Conservation (phyloP, 2,329 filamentous ascomycete species). For the Polytolypa hystricis region DNA sequence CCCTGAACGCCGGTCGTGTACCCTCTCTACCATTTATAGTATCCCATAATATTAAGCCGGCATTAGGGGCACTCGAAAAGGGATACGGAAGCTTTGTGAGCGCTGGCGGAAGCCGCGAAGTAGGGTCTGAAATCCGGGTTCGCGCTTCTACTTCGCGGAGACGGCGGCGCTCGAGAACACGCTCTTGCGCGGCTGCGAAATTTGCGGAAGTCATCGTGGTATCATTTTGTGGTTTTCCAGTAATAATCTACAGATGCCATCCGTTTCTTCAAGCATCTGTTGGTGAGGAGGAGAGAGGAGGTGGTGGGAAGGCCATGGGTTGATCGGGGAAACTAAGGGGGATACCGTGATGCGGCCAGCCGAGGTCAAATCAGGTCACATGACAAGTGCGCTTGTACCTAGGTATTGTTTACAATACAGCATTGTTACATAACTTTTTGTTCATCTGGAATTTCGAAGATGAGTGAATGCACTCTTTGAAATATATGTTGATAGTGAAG, state of each 20-base stretch:
- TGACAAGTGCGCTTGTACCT: background rate
- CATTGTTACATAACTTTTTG: no score
- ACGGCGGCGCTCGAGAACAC: conserved; percentile 68
- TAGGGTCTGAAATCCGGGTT: conserved; percentile 37
- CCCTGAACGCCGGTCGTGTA: conserved; percentile 75
- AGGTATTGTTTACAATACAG: no score
- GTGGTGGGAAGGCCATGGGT: background rate
- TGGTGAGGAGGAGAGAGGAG: background rate
- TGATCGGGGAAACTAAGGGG: background rate
- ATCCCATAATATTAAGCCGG: conserved; percentile 51
- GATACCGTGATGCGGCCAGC: background rate
- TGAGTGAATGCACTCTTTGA: no score
- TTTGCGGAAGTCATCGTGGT: conserved; percentile 47
- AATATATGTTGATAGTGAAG: no score
- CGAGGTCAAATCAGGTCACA: conserved; percentile 3
- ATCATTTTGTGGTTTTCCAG: no score
- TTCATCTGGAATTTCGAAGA: no score
- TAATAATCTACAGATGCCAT: no score
- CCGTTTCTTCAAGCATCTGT: no score
- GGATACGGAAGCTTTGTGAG: conserved; percentile 51
- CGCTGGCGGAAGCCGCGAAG: conserved; percentile 42
- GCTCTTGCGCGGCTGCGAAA: conserved; percentile 82
- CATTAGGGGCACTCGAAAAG: conserved; percentile 43
- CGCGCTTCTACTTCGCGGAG: conserved; percentile 59
- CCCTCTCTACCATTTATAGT: conserved; percentile 62